Evolutionary conservation across 352 stramenopile species (phyloP).

Genomic region (Nothophytophthora sp.): DNA sequence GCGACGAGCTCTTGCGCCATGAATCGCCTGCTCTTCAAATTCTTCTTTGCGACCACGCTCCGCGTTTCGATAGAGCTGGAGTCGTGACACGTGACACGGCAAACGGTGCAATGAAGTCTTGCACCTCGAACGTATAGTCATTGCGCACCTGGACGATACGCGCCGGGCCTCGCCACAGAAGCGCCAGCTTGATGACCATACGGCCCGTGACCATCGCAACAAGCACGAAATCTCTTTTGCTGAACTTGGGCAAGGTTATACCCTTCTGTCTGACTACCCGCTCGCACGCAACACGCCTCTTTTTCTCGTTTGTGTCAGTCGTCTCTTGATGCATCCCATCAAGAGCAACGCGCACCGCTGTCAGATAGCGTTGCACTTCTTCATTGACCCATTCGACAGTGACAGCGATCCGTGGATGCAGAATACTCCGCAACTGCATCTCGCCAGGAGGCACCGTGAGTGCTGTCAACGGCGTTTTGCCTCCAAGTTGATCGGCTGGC

Average conservation of each 20-base stretch:
- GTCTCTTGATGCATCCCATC: neutral
- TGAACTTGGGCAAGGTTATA: neutral
- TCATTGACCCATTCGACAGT: neutral
- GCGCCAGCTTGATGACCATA: neutral
- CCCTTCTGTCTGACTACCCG: neutral
- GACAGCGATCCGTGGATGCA: neutral
- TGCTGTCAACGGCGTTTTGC: neutral
- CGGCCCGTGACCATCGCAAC: neutral
- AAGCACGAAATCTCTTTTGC: constrained; percentile 4
- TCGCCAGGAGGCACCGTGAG: constrained; percentile 4
- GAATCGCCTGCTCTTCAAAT: neutral
- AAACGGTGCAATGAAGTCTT: constrained; percentile 4
- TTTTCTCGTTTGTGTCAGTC: neutral
- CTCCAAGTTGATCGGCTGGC: neutral
- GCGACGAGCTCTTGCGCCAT: neutral
- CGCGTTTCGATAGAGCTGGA: constrained; percentile 3
- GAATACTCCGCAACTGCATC: neutral
- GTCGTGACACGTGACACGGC: neutral
- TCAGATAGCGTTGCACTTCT: neutral
- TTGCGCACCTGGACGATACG: neutral
- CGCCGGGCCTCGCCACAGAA: constrained; percentile 1
- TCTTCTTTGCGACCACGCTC: neutral
- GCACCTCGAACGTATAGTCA: constrained; percentile 6
- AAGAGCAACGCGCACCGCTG: neutral
- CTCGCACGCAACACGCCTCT: neutral